These are phyloP conservation scores for Glomus cerebriforme DNA, from an alignment of 192 early-diverging fungal species.

Conservation along the genomic window DNA sequence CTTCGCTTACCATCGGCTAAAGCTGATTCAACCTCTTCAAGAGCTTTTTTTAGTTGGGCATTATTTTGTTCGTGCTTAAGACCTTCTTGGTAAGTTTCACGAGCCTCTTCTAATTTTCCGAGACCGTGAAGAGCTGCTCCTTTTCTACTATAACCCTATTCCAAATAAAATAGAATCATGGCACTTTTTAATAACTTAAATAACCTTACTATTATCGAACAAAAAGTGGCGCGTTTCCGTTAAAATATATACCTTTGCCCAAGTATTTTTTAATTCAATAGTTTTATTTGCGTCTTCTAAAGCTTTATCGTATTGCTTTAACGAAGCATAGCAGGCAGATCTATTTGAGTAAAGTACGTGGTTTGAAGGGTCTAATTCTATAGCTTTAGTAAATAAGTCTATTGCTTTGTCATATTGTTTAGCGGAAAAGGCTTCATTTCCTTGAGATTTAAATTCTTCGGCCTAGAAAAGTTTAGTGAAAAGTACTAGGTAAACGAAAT, in stretches of 20 bases:
- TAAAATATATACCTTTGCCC: constrained; percentile 68
- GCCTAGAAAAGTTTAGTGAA: not conserved
- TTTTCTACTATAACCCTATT: constrained; percentile 78
- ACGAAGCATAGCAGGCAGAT: constrained; percentile 79
- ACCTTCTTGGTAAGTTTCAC: constrained; percentile 74
- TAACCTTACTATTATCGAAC: not conserved
- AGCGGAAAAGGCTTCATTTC: constrained; percentile 85
- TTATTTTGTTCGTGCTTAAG: constrained; percentile 82
- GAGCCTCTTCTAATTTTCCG: constrained; percentile 66
- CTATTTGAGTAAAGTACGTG: constrained; percentile 95
- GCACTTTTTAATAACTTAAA: not conserved
- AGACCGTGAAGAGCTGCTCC: constrained; percentile 85
- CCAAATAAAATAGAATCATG: not conserved
- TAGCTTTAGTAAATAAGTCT: constrained; percentile 78
- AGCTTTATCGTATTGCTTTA: constrained; percentile 77
- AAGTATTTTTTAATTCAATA: constrained; percentile 76
- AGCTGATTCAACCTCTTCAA: constrained; percentile 73
- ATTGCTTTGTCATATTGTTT: constrained; percentile 79
- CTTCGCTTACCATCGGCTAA: constrained; percentile 43
- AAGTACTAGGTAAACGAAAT: no score
- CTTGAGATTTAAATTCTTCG: constrained; percentile 51
- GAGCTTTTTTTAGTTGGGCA: constrained; percentile 70
- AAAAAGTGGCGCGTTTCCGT: not conserved
- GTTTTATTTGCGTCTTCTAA: constrained; percentile 86
- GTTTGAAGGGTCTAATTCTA: constrained; percentile 83